Evolutionary conservation across 1,284 basidiomycete genomes (phyloP).

Genomic region (Puccinia polysora): DNA sequence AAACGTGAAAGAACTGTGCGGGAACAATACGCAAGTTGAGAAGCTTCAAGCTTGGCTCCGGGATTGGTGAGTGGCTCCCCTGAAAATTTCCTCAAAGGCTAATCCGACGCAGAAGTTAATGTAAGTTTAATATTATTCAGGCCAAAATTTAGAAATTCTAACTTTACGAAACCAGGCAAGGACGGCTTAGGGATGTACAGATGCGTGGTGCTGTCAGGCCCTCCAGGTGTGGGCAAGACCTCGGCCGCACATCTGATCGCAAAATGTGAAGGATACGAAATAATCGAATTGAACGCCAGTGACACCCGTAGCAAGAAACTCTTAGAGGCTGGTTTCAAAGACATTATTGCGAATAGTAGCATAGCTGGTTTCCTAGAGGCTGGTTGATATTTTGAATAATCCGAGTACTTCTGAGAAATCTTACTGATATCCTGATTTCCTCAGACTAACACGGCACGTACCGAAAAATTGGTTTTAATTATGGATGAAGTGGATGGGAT

Average conservation of each 20-base stretch:
- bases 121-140: slow-evolving; percentile 57
- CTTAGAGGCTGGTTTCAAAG: slow-evolving; percentile 65
- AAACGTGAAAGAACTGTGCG: slow-evolving; percentile 81
- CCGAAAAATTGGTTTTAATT: slow-evolving; percentile 78
- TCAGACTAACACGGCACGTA: slow-evolving; percentile 50
- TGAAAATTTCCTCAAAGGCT: not conserved
- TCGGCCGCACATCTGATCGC: slow-evolving; percentile 91
- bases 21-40: slow-evolving; percentile 86
- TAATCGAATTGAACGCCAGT: slow-evolving; percentile 93
- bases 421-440: not conserved
- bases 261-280: slow-evolving; percentile 77
- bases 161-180: slow-evolving; percentile 92
- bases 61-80: slow-evolving; percentile 64
- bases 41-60: slow-evolving; percentile 80
- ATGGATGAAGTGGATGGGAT: slow-evolving; percentile 99
- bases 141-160: slow-evolving; percentile 65
- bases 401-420: not conserved
- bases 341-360: slow-evolving; percentile 49
- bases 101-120: not conserved
- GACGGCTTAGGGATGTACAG: slow-evolving; percentile 78
- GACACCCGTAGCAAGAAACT: slow-evolving; percentile 94
- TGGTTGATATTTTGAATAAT: not conserved
- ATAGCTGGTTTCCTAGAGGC: slow-evolving; percentile 39
- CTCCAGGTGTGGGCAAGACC: slow-evolving; percentile 96
- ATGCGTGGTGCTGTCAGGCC: slow-evolving; percentile 82